These are phyloP conservation scores for Fraxinus xanthoxyloides DNA, from an alignment of 305 asterid genomes.

Conservation along the genomic window DNA sequence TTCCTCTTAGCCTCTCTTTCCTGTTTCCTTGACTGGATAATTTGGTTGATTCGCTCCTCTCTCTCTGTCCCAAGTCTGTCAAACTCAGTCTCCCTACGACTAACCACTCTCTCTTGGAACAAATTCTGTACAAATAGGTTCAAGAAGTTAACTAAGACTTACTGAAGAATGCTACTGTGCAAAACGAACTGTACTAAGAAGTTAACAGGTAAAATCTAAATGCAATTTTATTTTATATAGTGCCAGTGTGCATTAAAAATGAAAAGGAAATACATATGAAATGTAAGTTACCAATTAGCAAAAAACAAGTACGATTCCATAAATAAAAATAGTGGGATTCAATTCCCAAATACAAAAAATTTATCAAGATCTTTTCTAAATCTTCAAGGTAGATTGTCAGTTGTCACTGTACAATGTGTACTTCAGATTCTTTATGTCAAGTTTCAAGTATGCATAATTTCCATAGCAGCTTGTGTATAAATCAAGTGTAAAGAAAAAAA, in stretches of 20 bases:
- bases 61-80: constrained; percentile 59
- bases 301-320: background rate
- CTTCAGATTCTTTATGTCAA: background rate
- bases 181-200: background rate
- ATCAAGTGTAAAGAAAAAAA: background rate
- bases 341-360: background rate
- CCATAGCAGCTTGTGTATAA: background rate
- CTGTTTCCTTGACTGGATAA: constrained; percentile 54
- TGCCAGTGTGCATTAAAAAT: background rate
- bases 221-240: background rate
- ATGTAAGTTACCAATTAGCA: background rate
- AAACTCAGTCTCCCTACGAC: constrained; percentile 53
- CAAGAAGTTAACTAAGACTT: background rate
- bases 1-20: constrained; percentile 75
- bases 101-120: constrained; percentile 61
- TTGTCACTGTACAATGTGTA: background rate
- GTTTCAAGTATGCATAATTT: background rate
- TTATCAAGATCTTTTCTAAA: background rate
- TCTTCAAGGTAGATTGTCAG: background rate
- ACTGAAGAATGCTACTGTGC: background rate
- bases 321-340: background rate
- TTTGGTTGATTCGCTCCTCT: constrained; percentile 49
- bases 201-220: background rate
- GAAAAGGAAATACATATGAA: background rate
- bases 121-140: constrained; percentile 36